Conservation (phyloP, 768 basidiomycete species). For the Pisolithus tinctorius region DNA sequence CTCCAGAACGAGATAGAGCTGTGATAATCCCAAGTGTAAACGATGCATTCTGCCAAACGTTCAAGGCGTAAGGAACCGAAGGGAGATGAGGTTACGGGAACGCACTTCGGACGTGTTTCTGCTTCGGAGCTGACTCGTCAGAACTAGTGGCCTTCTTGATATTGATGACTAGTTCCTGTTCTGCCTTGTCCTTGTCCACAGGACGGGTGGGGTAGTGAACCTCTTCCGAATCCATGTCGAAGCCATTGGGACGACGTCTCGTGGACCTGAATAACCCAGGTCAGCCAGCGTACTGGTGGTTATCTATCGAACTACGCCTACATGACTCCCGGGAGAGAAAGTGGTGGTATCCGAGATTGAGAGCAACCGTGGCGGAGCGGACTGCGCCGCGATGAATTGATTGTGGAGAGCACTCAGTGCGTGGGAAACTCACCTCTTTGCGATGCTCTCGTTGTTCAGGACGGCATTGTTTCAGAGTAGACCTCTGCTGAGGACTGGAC, state of each 20-base stretch:
- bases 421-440: slow-evolving; percentile 15
- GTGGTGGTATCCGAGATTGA: background rate
- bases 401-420: background rate
- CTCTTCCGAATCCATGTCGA: slow-evolving; percentile 65
- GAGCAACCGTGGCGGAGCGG: background rate
- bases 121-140: slow-evolving; percentile 95
- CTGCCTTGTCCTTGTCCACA: slow-evolving; percentile 98
- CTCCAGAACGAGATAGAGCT: slow-evolving; percentile 98
- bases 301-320: slow-evolving; percentile 13
- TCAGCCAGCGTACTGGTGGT: slow-evolving; percentile 6
- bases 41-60: slow-evolving; percentile 74
- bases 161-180: slow-evolving; percentile 86
- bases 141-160: slow-evolving; percentile 98
- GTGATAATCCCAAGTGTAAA: slow-evolving; percentile 99
- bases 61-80: slow-evolving; percentile 10
- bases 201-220: slow-evolving; percentile 94
- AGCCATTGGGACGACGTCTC: slow-evolving; percentile 32
- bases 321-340: slow-evolving; percentile 12
- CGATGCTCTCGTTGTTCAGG: slow-evolving; percentile 18
- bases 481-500: slow-evolving; percentile 7
- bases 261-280: slow-evolving; percentile 21
- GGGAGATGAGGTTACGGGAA: slow-evolving; percentile 13
- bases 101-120: slow-evolving; percentile 98
- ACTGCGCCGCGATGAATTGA: background rate
- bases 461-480: slow-evolving; percentile 4